phyloP scores from a whole-genome alignment of 2,329 filamentous ascomycete species.

The Paraphaeosphaeria sporulosa region DNA sequence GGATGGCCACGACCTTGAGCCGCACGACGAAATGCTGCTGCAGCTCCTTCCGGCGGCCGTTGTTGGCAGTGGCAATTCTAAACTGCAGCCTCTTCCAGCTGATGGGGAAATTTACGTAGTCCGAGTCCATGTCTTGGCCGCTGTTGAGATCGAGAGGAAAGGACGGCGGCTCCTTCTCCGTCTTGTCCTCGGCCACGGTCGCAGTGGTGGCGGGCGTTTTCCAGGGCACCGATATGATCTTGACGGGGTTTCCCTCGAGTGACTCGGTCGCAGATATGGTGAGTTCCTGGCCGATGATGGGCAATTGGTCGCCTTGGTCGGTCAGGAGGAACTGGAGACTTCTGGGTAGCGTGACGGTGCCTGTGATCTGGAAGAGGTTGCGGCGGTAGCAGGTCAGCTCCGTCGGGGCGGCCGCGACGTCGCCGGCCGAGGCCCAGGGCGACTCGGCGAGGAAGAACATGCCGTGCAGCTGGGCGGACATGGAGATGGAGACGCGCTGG shows the following conservation, averaged over 20 bases:
- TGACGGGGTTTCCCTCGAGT: slow-evolving; percentile 88
- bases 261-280: slow-evolving; percentile 93
- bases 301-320: slow-evolving; percentile 83
- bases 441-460: slow-evolving; percentile 90
- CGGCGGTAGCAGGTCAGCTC: slow-evolving; percentile 95
- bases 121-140: slow-evolving; percentile 76
- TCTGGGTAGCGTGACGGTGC: slow-evolving; percentile 81
- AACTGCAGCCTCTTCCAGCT: slow-evolving; percentile 95
- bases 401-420: slow-evolving; percentile 65
- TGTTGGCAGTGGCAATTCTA: slow-evolving; percentile 93
- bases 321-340: slow-evolving; percentile 81
- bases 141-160: slow-evolving; percentile 75
- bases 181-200: slow-evolving; percentile 69
- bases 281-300: slow-evolving; percentile 83
- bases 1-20: slow-evolving; percentile 82
- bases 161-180: slow-evolving; percentile 85
- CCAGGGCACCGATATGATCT: slow-evolving; percentile 97
- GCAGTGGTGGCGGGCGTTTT: slow-evolving; percentile 89
- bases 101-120: slow-evolving; percentile 89
- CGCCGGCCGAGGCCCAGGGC: slow-evolving; percentile 68
- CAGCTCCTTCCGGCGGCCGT: slow-evolving; percentile 90
- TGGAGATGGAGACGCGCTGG: slow-evolving; percentile 68
- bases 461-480: slow-evolving; percentile 81
- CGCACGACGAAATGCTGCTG: slow-evolving; percentile 95
- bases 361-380: slow-evolving; percentile 95